Base-by-base conservation (phyloP, 2,329 filamentous ascomycete species). In the Grosmannia huntii region DNA sequence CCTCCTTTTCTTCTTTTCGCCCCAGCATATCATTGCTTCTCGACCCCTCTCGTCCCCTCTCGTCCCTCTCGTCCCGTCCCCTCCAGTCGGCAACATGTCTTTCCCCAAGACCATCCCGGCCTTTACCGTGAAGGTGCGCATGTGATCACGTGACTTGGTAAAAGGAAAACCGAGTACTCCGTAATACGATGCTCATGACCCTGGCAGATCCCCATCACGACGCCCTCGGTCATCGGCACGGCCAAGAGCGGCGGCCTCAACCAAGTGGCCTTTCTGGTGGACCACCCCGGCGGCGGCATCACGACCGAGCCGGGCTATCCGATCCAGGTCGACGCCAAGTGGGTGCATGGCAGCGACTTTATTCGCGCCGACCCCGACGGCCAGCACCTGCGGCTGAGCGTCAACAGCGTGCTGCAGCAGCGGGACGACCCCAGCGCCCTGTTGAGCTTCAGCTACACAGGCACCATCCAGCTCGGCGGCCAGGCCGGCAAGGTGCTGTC, bases 71-170 rank as follows among this genome's bases (percentile, higher is more conserved):
- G 2, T 3, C 44, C 48, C 21, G 4, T 23, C 50, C 14, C 49
- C 21, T 3, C 38, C 28, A 9, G 12, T 19, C 21, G 6, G 48
- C 58, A 63, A 46, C 62, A 73, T 72, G 69, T 63, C 70, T 21
- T 73, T 72, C 59, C 67, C 71, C 59, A 73, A 68, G 60, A 70
- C 73, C 57, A 68, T 71, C 57, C 72, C 72, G 5, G 72, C 72
- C 62, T 74, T 74, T 60, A 72, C 70, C 53, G 66, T 68, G 49
- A 64, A 66, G 48, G 72, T 55, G 63, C 61, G 57, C 58, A 2
- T 5, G 36, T 38, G 36, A 38, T 38, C 36, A 38, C 36, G 36
- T 38, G 36, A 38, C 31, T 10, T 33, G 31, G 9, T 10, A 10
- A 10, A 33, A 33, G 9, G 9, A 5, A 33, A 33, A 10, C 5